Conservation (phyloP, 768 basidiomycete genomes). For the Piloderma croceum region DNA sequence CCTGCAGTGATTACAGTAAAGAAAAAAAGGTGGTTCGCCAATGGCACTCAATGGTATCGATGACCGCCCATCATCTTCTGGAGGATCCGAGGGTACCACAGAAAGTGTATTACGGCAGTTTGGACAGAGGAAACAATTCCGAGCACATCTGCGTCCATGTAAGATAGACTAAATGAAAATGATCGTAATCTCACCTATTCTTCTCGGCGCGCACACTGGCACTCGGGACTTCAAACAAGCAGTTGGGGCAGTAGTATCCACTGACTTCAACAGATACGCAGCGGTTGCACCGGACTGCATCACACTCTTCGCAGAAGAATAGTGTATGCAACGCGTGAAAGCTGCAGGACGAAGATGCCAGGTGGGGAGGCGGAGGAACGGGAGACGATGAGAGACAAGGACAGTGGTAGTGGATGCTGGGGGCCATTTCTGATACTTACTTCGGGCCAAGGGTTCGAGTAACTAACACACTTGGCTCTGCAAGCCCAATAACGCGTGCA, state of each 20-base stretch:
- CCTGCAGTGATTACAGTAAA: slow-evolving; percentile 87
- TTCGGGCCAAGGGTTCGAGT: too few species aligned
- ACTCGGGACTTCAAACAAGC: slow-evolving; percentile 95
- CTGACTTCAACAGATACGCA: slow-evolving; percentile 93
- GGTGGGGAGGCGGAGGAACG: slow-evolving; percentile 66
- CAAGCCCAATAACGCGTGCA: too few species aligned
- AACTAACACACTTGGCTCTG: too few species aligned
- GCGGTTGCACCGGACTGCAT: slow-evolving; percentile 86
- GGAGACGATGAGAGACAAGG: slow-evolving; percentile 59
- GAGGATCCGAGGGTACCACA: slow-evolving; percentile 85
- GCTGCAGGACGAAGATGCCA: slow-evolving; percentile 70
- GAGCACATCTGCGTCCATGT: slow-evolving; percentile 68
- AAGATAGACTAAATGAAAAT: background rate
- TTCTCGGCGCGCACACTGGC: slow-evolving; percentile 98
- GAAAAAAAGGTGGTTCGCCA: slow-evolving; percentile 85
- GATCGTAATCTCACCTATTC: slow-evolving; percentile 59
- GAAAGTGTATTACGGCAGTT: slow-evolving; percentile 85
- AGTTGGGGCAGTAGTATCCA: slow-evolving; percentile 97
- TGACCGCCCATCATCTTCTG: slow-evolving; percentile 53
- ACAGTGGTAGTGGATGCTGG: slow-evolving; percentile 61
- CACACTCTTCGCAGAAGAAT: slow-evolving; percentile 99
- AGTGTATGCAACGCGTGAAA: slow-evolving; percentile 82
- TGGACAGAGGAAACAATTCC: slow-evolving; percentile 97
- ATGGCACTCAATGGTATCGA: slow-evolving; percentile 50
- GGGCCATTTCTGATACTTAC: slow-evolving; percentile 40